Conservation (phyloP, 1,284 basidiomycete genomes). For the Trichosporon asahii region DNA sequence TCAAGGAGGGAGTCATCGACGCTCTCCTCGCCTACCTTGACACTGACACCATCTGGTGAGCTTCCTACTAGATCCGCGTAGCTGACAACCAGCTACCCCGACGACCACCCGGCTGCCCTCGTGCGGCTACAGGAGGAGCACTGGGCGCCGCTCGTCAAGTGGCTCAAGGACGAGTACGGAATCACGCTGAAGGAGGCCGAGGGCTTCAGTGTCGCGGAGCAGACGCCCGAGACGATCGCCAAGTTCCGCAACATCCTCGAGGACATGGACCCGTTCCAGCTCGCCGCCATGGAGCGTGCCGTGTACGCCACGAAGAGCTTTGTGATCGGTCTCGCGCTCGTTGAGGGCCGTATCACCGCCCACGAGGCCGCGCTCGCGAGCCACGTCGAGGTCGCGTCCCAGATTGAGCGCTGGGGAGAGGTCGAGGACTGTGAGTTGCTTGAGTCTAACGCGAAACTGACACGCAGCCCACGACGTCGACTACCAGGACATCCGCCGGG, state of each 20-base stretch:
- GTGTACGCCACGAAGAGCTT: constrained; percentile 90
- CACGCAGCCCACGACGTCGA: constrained; percentile 87
- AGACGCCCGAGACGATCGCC: constrained; percentile 64
- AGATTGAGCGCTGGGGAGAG: constrained; percentile 95
- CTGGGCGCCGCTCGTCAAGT: constrained; percentile 84
- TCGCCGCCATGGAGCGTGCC: constrained; percentile 89
- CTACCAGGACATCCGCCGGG: constrained; percentile 84
- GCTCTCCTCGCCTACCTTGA: constrained; percentile 81
- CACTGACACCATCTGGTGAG: constrained; percentile 91
- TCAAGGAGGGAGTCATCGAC: constrained; percentile 65
- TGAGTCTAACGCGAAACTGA: background rate
- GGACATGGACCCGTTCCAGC: constrained; percentile 72
- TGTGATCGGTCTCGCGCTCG: constrained; percentile 78
- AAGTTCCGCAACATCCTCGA: constrained; percentile 62
- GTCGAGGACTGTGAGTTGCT: constrained; percentile 88
- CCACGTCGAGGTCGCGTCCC: constrained; percentile 89
- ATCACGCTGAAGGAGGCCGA: constrained; percentile 66
- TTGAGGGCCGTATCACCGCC: constrained; percentile 69
- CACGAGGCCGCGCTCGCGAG: constrained; percentile 78
- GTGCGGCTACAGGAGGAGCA: constrained; percentile 77
- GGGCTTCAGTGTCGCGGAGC: constrained; percentile 65
- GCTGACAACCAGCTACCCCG: constrained; percentile 65
- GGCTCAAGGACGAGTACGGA: constrained; percentile 66
- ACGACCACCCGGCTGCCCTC: constrained; percentile 69
- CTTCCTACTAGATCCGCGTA: background rate